Evolutionary conservation across 2,329 filamentous ascomycete species (phyloP), one percentile per base, ranked within the genome.

Genomic region (Hirsutella minnesotensis): DNA sequence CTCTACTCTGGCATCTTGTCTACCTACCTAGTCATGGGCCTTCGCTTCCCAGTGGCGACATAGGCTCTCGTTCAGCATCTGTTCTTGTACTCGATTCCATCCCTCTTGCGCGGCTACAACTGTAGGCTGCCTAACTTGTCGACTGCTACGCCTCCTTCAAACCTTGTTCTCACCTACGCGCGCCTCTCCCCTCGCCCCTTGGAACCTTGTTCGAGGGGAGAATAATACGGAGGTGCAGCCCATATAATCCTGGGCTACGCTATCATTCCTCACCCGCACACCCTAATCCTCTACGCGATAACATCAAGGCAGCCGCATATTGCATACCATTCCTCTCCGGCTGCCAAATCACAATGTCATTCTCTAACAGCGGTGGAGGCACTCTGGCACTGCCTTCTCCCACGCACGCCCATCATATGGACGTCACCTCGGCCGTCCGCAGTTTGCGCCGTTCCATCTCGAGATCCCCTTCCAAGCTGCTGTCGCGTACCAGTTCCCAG

Each of bases 401-500:
- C 45, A 90, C 85, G 39, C 81, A 86, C 55, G 78, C 79, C 47
- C 85, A 86, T 60, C 82, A 85, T 63, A 83, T 90, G 54, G 86
- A 94, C 67, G 79, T 86, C 50, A 82, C 84, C 47, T 80, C 85
- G 40, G 82, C 85, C 46, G 84, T 95, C 49, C 78, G 86, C 57
- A 85, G 87, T 55, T 71, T 95, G 45, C 77, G 89, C 50, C 84
- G 87, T 53, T 95, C 90, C 21, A 72, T 95, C 49, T 95, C 89
- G 44, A 78, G 88, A 54, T 95, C 90, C n/a, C 90, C 90, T 10
- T 95, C 90, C 27, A 94, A 92, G 61, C 90, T 92, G 44, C 67
- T 94, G 30, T 60, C 63, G 40, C 69, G 71, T 48, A 60, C 66
- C 38, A 61, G 61, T 37, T 73, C 72, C 1, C 66, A 70, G 47